Conservation (phyloP, 2,329 filamentous ascomycete genomes). For the Dendryphion nanum region DNA sequence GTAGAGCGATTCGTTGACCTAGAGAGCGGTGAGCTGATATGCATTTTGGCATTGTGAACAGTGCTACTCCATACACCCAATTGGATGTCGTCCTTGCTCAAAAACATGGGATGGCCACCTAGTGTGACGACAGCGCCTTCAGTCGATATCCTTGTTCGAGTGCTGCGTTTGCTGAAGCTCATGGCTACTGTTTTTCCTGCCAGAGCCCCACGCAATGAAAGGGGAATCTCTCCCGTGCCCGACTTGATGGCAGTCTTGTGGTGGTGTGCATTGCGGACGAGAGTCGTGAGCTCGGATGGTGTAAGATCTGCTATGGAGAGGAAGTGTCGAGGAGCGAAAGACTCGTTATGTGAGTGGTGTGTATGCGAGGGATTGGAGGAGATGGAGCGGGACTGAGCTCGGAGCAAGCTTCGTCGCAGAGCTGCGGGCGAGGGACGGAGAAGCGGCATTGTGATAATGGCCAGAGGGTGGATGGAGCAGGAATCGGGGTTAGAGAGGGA, state of each 20-base stretch:
- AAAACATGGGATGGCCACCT: constrained; percentile 93
- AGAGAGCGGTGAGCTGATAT: neutral
- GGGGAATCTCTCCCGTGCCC: constrained; percentile 53
- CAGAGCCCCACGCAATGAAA: constrained; percentile 61
- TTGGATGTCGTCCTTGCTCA: constrained; percentile 95
- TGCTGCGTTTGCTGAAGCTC: constrained; percentile 96
- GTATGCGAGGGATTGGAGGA: constrained; percentile 43
- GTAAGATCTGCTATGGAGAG: constrained; percentile 88
- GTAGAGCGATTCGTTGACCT: constrained; percentile 91
- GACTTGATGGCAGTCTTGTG: constrained; percentile 78
- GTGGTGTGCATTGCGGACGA: constrained; percentile 77
- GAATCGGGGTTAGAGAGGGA: too few relatives aligned
- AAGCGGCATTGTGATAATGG: constrained; percentile 33
- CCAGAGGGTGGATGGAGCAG: too few relatives aligned
- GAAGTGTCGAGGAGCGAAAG: constrained; percentile 74
- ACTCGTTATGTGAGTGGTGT: constrained; percentile 41
- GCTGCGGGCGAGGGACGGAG: constrained; percentile 28
- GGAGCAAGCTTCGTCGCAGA: constrained; percentile 31
- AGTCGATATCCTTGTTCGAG: constrained; percentile 87
- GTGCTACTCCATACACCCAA: constrained; percentile 67
- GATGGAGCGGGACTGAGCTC: constrained; percentile 26
- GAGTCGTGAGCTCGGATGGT: constrained; percentile 71
- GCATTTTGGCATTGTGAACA: neutral
- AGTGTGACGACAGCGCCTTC: constrained; percentile 86
- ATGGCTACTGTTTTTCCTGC: constrained; percentile 82